These are phyloP conservation scores for Dionaea muscipula DNA, from an alignment of 179 eudicot species.

Conservation along the genomic window DNA sequence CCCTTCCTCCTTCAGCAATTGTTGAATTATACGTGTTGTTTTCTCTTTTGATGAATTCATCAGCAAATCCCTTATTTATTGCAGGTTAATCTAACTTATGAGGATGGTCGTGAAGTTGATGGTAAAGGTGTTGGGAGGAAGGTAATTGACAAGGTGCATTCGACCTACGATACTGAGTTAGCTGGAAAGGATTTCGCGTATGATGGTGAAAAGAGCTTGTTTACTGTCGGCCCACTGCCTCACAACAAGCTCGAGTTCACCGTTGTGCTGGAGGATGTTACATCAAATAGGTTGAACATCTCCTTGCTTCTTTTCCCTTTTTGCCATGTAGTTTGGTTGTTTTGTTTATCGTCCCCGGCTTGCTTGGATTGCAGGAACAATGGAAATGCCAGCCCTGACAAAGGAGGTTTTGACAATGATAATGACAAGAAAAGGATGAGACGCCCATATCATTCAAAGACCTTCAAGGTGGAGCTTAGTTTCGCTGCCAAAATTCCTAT, in stretches of 20 bases:
- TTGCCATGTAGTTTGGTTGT: neutral
- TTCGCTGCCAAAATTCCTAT: constrained; percentile 96
- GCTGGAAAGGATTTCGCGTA: constrained; percentile 84
- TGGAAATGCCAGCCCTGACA: constrained; percentile 54
- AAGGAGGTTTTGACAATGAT: constrained; percentile 35
- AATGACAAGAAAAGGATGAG: constrained; percentile 49
- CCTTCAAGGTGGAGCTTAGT: constrained; percentile 73
- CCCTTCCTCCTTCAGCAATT: neutral
- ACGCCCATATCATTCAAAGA: constrained; percentile 63
- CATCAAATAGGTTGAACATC: constrained; percentile 46
- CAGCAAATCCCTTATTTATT: neutral
- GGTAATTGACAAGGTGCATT: constrained; percentile 67
- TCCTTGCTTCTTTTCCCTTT: neutral
- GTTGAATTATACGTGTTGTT: neutral
- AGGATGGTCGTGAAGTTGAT: constrained; percentile 84
- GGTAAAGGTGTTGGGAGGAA: constrained; percentile 74
- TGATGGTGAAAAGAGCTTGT: constrained; percentile 94
- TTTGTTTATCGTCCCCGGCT: neutral
- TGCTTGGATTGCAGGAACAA: constrained; percentile 35
- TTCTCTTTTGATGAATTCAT: neutral
- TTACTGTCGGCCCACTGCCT: constrained; percentile 82
- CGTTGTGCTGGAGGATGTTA: constrained; percentile 70
- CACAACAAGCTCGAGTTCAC: constrained; percentile 69
- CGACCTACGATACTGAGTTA: constrained; percentile 69
- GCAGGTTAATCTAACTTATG: constrained; percentile 29